Evolutionary conservation across 2,329 filamentous ascomycete genomes (phyloP), one percentile per base, ranked within the genome.

Genomic region (Camillea tinctor): DNA sequence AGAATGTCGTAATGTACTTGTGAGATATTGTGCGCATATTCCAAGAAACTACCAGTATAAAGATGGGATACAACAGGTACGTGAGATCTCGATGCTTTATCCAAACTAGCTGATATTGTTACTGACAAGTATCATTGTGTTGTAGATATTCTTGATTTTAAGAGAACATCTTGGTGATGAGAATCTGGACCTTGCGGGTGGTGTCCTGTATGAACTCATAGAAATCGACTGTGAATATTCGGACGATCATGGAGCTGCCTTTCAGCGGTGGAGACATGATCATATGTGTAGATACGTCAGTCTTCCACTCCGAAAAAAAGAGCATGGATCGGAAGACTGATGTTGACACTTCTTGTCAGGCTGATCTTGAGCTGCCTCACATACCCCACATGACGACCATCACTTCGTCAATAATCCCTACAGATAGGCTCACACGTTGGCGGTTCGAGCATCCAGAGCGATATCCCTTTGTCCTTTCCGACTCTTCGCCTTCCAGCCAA

Each of bases 331-430:
- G n/a, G 17, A n/a, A 51, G 30, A 52, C 59, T 63, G 52, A 65
- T 50, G 9, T 21, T 20, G 13, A 11, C 7, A n/a, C 26, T 30
- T 30, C 36, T 54, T 13, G 23, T 8, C 53, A 79, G 77, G 67
- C 71, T 13, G 75, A 80, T 52, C 72, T 80, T 24, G 76, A 79
- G 57, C 75, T 80, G 48, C 79, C 79, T 50, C 79, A 80, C 58
- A 72, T 79, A n/a, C 79, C 79, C 13, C 79, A 80, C 64, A 76
- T 80, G 65, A 79, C 74, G 6, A 80, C 79, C 4, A 76, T 80
- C 50, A 77, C 77, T 26, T 72, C 76, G 3, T 71, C 71, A 3
- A 77, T 80, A 58, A 70, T 73, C 20, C 78, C 78, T 2, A 80
- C 78, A 1, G 63, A 71, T 17, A 68, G 54, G 22, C 71, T 80